Percentiles rank a stretch among this genome's conserved stretches.
phyloP scores from a whole-genome alignment of 768 basidiomycete genomes.

The Rhizopogon vesiculosus region DNA sequence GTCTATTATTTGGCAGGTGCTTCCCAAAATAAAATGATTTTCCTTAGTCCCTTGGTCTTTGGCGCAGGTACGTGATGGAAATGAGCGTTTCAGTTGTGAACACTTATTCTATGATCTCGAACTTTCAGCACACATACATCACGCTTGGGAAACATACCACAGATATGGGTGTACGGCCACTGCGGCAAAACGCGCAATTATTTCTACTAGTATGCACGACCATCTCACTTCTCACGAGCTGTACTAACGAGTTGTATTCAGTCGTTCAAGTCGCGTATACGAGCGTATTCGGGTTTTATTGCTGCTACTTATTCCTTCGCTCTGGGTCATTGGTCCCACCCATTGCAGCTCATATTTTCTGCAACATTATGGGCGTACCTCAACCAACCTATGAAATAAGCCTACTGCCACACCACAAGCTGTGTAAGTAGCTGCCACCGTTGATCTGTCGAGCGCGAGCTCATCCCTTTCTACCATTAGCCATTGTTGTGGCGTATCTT shows the following conservation, averaged over 20 bases:
- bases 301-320: constrained; percentile 79
- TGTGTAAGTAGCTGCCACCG: constrained; percentile 35
- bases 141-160: constrained; percentile 83
- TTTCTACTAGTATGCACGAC: constrained; percentile 45
- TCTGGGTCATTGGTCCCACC: constrained; percentile 81
- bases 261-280: constrained; percentile 90
- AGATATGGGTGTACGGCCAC: constrained; percentile 59
- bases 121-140: constrained; percentile 80
- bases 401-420: constrained; percentile 46
- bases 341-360: constrained; percentile 80
- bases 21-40: constrained; percentile 57
- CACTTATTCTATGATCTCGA: background rate
- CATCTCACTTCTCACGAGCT: background rate
- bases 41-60: constrained; percentile 80
- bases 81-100: background rate
- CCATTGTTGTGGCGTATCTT: constrained; percentile 50
- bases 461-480: constrained; percentile 29
- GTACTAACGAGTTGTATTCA: constrained; percentile 23
- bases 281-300: constrained; percentile 87
- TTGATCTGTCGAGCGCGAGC: constrained; percentile 3
- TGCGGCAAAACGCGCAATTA: constrained; percentile 61
- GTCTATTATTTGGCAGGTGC: constrained; percentile 65
- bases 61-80: constrained; percentile 62
- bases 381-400: constrained; percentile 52
- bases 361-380: constrained; percentile 94